A percentile compares a stretch with the other conserved stretches of the same genome.
These are phyloP conservation scores for Aspergillus transmontanensis DNA, from an alignment of 2,329 filamentous ascomycete genomes.

Conservation along the genomic window DNA sequence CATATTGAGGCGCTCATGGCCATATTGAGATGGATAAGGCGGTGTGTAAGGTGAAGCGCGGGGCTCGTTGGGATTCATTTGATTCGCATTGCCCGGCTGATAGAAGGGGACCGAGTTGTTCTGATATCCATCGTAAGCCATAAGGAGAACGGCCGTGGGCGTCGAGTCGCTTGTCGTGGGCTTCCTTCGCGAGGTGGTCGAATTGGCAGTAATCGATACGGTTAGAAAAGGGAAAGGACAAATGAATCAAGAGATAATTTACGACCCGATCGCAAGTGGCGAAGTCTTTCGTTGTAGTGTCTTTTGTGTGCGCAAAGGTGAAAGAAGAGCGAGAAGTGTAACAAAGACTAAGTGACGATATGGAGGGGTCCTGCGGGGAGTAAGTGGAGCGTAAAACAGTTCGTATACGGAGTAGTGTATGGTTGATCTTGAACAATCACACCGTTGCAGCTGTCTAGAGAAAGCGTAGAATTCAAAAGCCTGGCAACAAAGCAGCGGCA, in stretches of 20 bases:
- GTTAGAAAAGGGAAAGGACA: neutral
- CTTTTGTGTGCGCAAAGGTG: neutral
- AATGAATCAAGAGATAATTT: too few relatives aligned
- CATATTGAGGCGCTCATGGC: slow-evolving; percentile 36
- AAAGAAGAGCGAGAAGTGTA: slow-evolving; percentile 1
- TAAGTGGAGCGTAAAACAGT: slow-evolving; percentile 2
- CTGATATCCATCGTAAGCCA: slow-evolving; percentile 50
- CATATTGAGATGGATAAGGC: slow-evolving; percentile 38
- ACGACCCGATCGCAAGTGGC: neutral
- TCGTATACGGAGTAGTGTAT: neutral
- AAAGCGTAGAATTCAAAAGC: neutral
- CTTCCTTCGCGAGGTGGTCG: neutral
- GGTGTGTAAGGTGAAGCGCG: slow-evolving; percentile 29
- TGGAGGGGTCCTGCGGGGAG: neutral
- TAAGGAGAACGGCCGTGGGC: slow-evolving; percentile 19
- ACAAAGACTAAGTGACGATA: slow-evolving; percentile 1
- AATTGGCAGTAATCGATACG: neutral
- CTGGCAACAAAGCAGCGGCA: neutral
- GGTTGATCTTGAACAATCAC: neutral
- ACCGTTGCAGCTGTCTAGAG: neutral
- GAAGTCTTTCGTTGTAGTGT: neutral
- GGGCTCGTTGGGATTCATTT: slow-evolving; percentile 24
- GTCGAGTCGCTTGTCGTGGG: neutral
- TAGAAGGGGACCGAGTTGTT: slow-evolving; percentile 31
- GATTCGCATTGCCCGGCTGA: slow-evolving; percentile 28